Evolutionary conservation across 2,329 filamentous ascomycete genomes (phyloP), one percentile per base, ranked within the genome.

Genomic region (Cucurbitaria berberidis): DNA sequence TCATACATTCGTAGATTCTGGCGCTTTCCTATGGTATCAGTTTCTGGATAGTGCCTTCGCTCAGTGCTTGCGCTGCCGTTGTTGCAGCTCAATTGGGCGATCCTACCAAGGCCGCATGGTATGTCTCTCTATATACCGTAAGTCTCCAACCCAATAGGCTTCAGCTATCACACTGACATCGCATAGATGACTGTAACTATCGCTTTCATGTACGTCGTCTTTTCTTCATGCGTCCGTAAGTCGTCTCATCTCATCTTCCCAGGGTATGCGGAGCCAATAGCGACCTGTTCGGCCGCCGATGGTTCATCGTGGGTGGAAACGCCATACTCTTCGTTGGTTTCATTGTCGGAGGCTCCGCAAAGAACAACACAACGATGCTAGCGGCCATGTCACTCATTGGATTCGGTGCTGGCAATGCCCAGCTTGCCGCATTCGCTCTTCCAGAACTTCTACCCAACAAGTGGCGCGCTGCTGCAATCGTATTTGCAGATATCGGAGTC

Each of bases 381-480:
- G 77, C 74, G 1, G 76, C 72, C 8, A 73, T 76, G 57, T 74
- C 73, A 1, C 59, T 81, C 19, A 74, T 77, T 30, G 78, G 79
- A 3, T 80, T 80, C 48, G 60, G 62, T 24, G 57, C 55, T 30
- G 57, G 62, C 4, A 61, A 64, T 51, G 60, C 57, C 36, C 62
- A 64, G 63, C 66, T 73, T 48, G 78, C 76, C 15, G 78, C 76
- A 15, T 78, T 80, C 61, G 78, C 77, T 7, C 70, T 81, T 1
- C 77, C 78, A 5, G 78, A 81, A 55, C 73, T 82, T 19, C 71
- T 82, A 1, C 78, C 78, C 0, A 81, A 81, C 65, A 81, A 81
- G 60, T 81, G 78, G 77, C 55, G 56, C 26, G 53, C 58, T 24
- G 53, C 58, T 32, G 55, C 57, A 10, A 59, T 64, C 30, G 55